A percentile compares a stretch with the other conserved stretches of the same genome.
phyloP scores from a whole-genome alignment of 768 basidiomycete genomes.

The Filobasidium floriforme region DNA sequence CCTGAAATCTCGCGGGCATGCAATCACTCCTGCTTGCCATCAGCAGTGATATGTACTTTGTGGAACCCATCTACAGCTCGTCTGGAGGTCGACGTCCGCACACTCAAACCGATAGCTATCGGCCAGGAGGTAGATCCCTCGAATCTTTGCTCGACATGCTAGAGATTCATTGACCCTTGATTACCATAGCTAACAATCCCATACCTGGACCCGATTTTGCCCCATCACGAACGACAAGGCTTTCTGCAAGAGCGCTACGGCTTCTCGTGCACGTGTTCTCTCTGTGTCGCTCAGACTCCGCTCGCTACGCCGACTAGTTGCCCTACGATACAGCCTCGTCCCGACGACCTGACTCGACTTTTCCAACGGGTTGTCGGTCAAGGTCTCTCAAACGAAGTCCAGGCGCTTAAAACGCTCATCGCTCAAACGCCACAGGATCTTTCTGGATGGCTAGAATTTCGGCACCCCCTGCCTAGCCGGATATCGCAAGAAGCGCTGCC shows the following conservation, averaged over 20 bases:
- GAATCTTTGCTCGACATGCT: no score
- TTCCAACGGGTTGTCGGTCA: slow-evolving; percentile 6
- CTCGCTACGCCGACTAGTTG: background rate
- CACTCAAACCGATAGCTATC: slow-evolving; percentile 12
- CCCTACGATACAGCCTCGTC: background rate
- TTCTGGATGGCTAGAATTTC: no score
- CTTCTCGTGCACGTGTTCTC: slow-evolving; percentile 20
- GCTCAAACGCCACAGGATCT: background rate
- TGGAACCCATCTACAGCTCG: slow-evolving; percentile 9
- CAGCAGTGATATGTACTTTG: slow-evolving; percentile 4
- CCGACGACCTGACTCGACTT: slow-evolving; percentile 10
- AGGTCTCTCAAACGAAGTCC: background rate
- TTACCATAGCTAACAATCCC: slow-evolving; percentile 19
- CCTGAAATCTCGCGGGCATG: slow-evolving; percentile 21
- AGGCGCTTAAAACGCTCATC: background rate
- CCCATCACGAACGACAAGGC: slow-evolving; percentile 20
- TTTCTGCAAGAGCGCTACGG: slow-evolving; percentile 23
- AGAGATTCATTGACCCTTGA: no score
- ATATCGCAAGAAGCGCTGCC: slow-evolving; percentile 9
- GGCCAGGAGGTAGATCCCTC: slow-evolving; percentile 14
- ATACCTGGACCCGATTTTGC: slow-evolving; percentile 24
- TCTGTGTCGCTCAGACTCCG: slow-evolving; percentile 15
- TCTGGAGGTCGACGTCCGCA: slow-evolving; percentile 4
- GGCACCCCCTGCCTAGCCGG: slow-evolving; percentile 4
- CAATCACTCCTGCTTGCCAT: slow-evolving; percentile 21